Conservation (phyloP, 2,329 filamentous ascomycete species). For the Chaetomium sp. region DNA sequence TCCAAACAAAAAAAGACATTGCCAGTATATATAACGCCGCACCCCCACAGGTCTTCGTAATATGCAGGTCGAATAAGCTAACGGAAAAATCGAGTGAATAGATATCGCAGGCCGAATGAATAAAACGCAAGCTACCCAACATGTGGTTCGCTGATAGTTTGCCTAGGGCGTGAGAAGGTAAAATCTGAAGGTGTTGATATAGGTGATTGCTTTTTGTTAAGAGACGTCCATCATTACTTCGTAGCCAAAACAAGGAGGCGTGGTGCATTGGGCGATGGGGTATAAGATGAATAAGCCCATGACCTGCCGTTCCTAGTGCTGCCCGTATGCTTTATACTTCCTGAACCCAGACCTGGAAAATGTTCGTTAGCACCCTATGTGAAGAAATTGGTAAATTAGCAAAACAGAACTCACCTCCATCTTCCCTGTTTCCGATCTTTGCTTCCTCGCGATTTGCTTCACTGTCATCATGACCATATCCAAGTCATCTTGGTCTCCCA, state of each 20-base stretch:
- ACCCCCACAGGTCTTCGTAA: no score
- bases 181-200: neutral
- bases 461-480: conserved; percentile 75
- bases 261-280: conserved; percentile 4
- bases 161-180: neutral
- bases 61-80: no score
- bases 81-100: no score
- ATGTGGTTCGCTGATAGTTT: neutral
- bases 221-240: conserved; percentile 14
- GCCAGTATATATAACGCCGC: no score
- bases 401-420: conserved; percentile 67
- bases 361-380: conserved; percentile 18
- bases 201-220: neutral
- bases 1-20: no score
- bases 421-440: conserved; percentile 78
- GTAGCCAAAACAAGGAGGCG: conserved; percentile 3
- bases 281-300: conserved; percentile 14
- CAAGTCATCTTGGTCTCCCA: conserved; percentile 93
- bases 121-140: no score
- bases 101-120: no score
- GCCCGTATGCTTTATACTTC: conserved; percentile 23
- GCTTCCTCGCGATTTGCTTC: conserved; percentile 61
- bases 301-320: neutral
- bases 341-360: conserved; percentile 29
- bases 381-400: neutral